phyloP scores from a whole-genome alignment of 495 filamentous ascomycete species.

The Daldinia bambusicola region DNA sequence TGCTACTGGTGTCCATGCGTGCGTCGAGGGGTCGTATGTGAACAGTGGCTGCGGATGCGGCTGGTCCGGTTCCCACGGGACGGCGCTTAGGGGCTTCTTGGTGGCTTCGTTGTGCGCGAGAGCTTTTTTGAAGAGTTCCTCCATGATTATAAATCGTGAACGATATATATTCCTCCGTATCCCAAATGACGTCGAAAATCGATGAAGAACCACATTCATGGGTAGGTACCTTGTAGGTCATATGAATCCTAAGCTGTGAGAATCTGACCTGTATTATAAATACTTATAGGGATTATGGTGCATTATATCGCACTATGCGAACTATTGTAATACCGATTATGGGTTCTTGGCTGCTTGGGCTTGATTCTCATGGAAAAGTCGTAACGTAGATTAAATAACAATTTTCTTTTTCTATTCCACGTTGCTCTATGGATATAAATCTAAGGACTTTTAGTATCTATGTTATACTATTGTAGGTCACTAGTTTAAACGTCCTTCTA shows the following conservation, averaged over 20 bases:
- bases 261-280: not conserved
- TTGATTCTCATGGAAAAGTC: not conserved
- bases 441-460: not conserved
- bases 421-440: not conserved
- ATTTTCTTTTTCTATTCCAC: too few species aligned
- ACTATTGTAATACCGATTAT: not conserved
- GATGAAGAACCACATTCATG: not conserved
- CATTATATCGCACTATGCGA: not conserved
- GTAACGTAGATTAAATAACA: too few species aligned
- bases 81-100: not conserved
- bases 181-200: not conserved
- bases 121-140: slow-evolving; percentile 21
- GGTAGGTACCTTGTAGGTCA: not conserved
- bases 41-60: slow-evolving; percentile 31
- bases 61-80: slow-evolving; percentile 34
- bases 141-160: slow-evolving; percentile 10
- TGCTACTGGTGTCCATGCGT: slow-evolving; percentile 13
- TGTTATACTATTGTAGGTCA: not conserved
- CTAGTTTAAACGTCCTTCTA: not conserved
- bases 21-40: slow-evolving; percentile 17
- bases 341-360: not conserved
- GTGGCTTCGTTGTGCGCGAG: slow-evolving; percentile 11
- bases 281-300: not conserved
- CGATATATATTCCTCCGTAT: not conserved
- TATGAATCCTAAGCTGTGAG: too few species aligned